phyloP scores from a whole-genome alignment of 2,329 filamentous ascomycete species.

The Pyrenophora graminea region DNA sequence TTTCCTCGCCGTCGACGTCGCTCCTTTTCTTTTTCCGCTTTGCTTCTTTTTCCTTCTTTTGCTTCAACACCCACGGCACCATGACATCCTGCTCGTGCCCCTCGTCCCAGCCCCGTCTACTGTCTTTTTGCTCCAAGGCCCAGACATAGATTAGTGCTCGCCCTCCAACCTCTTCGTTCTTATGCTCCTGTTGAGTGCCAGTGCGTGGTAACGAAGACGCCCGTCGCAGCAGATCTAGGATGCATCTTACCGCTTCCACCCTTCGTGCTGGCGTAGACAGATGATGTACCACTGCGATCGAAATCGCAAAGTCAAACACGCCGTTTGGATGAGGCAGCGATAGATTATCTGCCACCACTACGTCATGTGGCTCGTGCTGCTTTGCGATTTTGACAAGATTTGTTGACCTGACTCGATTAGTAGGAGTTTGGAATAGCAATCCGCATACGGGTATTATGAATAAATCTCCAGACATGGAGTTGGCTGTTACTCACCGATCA shows the following conservation, averaged over 20 bases:
- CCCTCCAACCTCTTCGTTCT: constrained; percentile 49
- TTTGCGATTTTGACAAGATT: constrained; percentile 63
- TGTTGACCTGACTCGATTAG: constrained; percentile 53
- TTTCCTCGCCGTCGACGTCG: constrained; percentile 10
- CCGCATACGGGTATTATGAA: background rate
- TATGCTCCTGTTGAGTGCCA: background rate
- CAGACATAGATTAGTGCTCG: constrained; percentile 86
- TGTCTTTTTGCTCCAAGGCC: constrained; percentile 89
- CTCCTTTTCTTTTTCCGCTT: constrained; percentile 19
- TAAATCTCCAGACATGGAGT: too few species aligned
- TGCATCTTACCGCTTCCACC: constrained; percentile 69
- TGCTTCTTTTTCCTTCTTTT: constrained; percentile 43
- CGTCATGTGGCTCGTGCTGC: constrained; percentile 62
- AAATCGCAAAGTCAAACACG: constrained; percentile 85
- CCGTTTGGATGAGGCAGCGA: constrained; percentile 73
- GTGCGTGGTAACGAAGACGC: background rate
- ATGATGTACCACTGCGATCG: constrained; percentile 93
- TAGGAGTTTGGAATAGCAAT: too few species aligned
- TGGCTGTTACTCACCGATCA: constrained; percentile 65
- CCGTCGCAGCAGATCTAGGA: constrained; percentile 67
- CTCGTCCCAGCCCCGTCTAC: constrained; percentile 86
- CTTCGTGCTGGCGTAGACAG: constrained; percentile 77
- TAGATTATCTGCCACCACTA: constrained; percentile 80
- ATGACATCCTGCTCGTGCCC: constrained; percentile 85
- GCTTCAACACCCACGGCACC: constrained; percentile 85